Evolutionary conservation across 2,329 filamentous ascomycete genomes (phyloP).

Genomic region (Apiospora arundinis): DNA sequence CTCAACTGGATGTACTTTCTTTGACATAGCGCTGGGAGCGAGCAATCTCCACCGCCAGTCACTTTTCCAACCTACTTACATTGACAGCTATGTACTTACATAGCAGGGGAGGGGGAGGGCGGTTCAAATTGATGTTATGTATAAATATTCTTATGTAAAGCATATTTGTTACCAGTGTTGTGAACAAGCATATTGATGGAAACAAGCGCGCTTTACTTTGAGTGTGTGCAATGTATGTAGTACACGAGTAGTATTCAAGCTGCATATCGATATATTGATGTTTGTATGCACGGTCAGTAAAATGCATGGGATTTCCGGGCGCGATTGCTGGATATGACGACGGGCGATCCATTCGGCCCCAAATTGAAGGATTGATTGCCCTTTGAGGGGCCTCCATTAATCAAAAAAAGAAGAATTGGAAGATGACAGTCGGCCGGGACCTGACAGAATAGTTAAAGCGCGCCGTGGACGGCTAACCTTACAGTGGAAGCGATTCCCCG

Average conservation of each 20-base stretch:
- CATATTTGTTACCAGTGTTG: neutral
- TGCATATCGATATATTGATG: conserved; percentile 11
- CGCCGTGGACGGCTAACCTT: neutral
- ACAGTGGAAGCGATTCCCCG: neutral
- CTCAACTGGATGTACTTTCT: neutral
- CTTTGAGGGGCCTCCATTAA: neutral
- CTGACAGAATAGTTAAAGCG: neutral
- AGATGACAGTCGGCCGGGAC: neutral
- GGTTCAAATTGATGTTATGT: neutral
- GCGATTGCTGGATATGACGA: neutral
- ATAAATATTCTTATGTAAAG: neutral
- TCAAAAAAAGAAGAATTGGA: neutral
- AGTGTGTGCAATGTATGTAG: neutral
- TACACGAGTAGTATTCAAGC: neutral
- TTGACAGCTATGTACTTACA: too few species aligned
- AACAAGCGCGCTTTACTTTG: neutral
- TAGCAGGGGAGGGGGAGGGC: neutral
- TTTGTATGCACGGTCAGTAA: neutral
- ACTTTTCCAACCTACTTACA: neutral
- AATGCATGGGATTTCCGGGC: neutral
- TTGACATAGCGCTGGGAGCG: neutral
- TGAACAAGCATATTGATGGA: neutral
- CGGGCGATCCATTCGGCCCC: neutral
- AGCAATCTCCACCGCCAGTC: conserved; percentile 4
- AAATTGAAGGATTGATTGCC: neutral